Evolutionary conservation across 345 rosid species (phyloP).

Genomic region (Boechera stricta): DNA sequence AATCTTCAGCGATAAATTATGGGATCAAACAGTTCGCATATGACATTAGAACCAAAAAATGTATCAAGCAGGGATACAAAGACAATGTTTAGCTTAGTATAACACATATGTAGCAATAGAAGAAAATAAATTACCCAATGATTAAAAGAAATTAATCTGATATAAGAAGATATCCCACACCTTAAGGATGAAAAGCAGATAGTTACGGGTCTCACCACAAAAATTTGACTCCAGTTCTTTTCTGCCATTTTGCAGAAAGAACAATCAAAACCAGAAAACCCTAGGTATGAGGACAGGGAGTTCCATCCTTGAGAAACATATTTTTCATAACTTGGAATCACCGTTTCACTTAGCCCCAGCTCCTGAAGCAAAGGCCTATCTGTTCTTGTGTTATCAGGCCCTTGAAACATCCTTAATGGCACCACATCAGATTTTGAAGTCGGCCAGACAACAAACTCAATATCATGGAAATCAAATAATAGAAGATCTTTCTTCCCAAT

Average conservation of each 20-base stretch:
- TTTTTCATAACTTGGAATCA: slow-evolving; percentile 58
- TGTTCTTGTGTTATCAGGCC: slow-evolving; percentile 51
- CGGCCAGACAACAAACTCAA: slow-evolving; percentile 73
- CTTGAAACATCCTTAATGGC: slow-evolving; percentile 44
- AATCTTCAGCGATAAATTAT: slow-evolving; percentile 25
- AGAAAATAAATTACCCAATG: slow-evolving; percentile 18
- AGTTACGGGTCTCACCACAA: slow-evolving; percentile 65
- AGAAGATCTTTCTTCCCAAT: slow-evolving; percentile 54
- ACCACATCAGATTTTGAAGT: slow-evolving; percentile 52
- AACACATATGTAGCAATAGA: slow-evolving; percentile 24
- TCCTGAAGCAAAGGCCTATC: slow-evolving; percentile 57
- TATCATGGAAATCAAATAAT: slow-evolving; percentile 66
- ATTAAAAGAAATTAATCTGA: slow-evolving; percentile 20
- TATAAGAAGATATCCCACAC: slow-evolving; percentile 49
- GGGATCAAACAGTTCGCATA: slow-evolving; percentile 13
- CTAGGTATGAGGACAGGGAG: slow-evolving; percentile 58
- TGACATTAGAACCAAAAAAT: slow-evolving; percentile 24
- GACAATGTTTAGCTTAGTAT: slow-evolving; percentile 16
- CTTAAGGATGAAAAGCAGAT: slow-evolving; percentile 67
- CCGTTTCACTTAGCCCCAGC: slow-evolving; percentile 54
- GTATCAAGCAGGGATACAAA: slow-evolving; percentile 35
- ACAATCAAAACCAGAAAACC: slow-evolving; percentile 64
- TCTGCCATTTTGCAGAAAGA: slow-evolving; percentile 56
- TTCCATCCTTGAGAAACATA: slow-evolving; percentile 59
- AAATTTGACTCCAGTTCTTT: slow-evolving; percentile 52